phyloP scores from a whole-genome alignment of 768 basidiomycete genomes.

The Lentinula detonsa region DNA sequence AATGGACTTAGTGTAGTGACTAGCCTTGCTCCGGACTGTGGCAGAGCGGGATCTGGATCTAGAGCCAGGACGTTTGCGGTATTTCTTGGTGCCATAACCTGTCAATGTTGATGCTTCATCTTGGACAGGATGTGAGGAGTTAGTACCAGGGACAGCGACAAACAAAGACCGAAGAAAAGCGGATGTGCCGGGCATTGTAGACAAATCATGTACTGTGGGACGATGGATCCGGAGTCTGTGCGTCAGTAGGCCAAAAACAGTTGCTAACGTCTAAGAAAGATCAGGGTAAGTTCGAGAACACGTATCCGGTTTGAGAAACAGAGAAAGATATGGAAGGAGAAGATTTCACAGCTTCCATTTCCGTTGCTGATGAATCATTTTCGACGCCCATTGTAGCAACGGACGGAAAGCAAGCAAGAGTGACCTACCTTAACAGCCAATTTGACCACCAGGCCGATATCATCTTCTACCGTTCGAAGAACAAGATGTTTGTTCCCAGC shows the following conservation, averaged over 20 bases:
- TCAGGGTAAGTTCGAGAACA: background rate
- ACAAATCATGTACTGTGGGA: background rate
- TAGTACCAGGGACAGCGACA: slow-evolving; percentile 17
- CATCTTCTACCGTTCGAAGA: slow-evolving; percentile 60
- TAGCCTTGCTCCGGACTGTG: slow-evolving; percentile 1
- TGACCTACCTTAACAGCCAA: slow-evolving; percentile 50
- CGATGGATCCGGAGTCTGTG: slow-evolving; percentile 5
- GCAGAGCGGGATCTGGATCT: background rate
- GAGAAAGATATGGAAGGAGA: background rate
- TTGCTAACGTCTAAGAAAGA: slow-evolving; percentile 46
- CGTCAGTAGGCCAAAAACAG: slow-evolving; percentile 49
- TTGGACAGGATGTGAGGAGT: slow-evolving; percentile 10
- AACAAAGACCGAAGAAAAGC: slow-evolving; percentile 33
- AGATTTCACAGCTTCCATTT: background rate
- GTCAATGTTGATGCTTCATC: slow-evolving; percentile 6
- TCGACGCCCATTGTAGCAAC: background rate
- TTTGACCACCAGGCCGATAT: slow-evolving; percentile 52
- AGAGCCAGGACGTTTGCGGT: slow-evolving; percentile 4
- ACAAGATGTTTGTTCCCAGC: slow-evolving; percentile 60
- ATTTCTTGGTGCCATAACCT: background rate
- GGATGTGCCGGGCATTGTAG: slow-evolving; percentile 14
- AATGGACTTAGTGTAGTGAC: slow-evolving; percentile 21
- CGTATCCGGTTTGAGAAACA: too few relatives aligned
- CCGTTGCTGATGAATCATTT: background rate
- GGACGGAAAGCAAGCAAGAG: too few relatives aligned